Conservation (phyloP, 768 basidiomycete genomes). For the Hysterangium stoloniferum region DNA sequence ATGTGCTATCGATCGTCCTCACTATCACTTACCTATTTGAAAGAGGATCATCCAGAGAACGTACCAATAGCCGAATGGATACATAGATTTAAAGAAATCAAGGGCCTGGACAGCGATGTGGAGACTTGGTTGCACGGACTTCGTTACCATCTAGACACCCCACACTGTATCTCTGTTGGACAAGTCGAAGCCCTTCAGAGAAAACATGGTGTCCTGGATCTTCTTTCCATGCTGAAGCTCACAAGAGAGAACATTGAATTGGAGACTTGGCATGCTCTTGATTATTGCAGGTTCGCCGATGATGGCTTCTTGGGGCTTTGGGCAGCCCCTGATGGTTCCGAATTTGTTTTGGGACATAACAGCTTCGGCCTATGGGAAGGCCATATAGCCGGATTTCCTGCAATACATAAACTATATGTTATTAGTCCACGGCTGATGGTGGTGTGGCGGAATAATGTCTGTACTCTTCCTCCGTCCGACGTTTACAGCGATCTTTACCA, state of each 20-base stretch:
- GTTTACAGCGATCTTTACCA: too few species aligned
- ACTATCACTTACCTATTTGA: too few species aligned
- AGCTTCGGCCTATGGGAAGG: conserved; percentile 31
- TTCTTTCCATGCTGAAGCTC: too few species aligned
- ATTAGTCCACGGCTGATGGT: conserved; percentile 30
- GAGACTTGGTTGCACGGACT: conserved; percentile 28
- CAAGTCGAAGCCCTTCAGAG: too few species aligned
- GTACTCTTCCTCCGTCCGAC: too few species aligned
- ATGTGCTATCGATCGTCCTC: too few species aligned
- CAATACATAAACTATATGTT: conserved; percentile 26
- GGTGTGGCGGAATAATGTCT: too few species aligned
- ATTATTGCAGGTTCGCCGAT: conserved; percentile 24
- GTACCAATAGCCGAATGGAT: conserved; percentile 23
- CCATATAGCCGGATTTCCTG: conserved; percentile 14
- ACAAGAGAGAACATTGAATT: conserved; percentile 3
- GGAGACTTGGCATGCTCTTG: conserved; percentile 18
- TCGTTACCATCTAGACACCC: conserved; percentile 26
- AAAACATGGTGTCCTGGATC: too few species aligned
- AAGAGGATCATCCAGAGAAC: too few species aligned
- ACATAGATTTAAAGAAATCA: conserved; percentile 17
- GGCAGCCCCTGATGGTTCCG: conserved; percentile 26
- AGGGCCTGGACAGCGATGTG: conserved; percentile 15
- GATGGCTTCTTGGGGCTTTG: conserved; percentile 28
- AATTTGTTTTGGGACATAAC: conserved; percentile 29
- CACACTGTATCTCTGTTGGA: conserved; percentile 18